Evolutionary conservation across 2,329 filamentous ascomycete genomes (phyloP), one percentile per base, ranked within the genome.

Genomic region (Chaetomium globosum): DNA sequence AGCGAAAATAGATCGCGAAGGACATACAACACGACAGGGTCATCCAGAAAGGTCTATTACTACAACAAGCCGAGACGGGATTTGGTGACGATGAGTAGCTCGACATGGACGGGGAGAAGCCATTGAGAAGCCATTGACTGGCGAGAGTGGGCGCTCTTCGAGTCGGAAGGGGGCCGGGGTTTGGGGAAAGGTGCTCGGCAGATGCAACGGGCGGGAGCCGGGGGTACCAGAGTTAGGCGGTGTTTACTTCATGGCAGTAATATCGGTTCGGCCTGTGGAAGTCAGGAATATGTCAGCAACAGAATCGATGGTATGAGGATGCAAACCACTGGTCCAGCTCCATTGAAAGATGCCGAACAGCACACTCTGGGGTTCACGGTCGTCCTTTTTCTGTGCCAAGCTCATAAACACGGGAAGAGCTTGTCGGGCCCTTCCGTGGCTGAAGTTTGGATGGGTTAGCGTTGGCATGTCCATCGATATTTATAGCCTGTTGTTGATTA

Each of bases 81-180:
- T 49, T 57, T 70, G n/a, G 69, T 70, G n/a, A 68, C 69, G 8
- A 71, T 70, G 67, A 69, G 65, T 13, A 64, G 57, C n/a, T 70
- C 69, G 10, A 70, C 69, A 4, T 70, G 65, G 67, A 63, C 62
- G 19, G 62, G 61, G 28, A 58, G 61, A 33, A 59, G 53, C 51
- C 21, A 43, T 43, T 56, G 28, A 58, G 61, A 33, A 59, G 53
- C 51, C 21, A 43, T 43, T 56, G 48, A 21, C 19, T 23, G 8
- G 2, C 4, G 10, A 33, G 13, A 23, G 21, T 49, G 61, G 39
- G 19, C 39, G 36, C n/a, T 12, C 9, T 23, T n/a, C 26, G 26
- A 26, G 26, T 26, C 26, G 26, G 30, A 5, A 43, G 7, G 39
- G 39, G 16, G 39, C 9, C 33, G 39, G 39, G 16, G 36, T 5